phyloP scores from a whole-genome alignment of 1,284 basidiomycete genomes.

The Paramarasmius palmivorus region DNA sequence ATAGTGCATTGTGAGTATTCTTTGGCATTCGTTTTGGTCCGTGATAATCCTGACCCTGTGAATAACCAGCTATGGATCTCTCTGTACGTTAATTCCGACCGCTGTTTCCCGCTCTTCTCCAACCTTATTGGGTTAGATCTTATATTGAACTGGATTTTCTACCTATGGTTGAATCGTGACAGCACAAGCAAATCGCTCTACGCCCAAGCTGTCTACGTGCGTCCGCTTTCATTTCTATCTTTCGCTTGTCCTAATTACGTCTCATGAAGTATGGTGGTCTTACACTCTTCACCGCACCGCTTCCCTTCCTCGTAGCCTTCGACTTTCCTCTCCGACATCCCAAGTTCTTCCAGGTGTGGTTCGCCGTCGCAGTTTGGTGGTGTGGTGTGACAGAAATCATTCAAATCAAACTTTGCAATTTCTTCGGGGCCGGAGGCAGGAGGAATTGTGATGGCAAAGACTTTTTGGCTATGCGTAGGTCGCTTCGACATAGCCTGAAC shows the following conservation, averaged over 20 bases:
- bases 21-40: neutral
- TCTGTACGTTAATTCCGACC: conserved; percentile 11
- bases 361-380: conserved; percentile 31
- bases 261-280: conserved; percentile 22
- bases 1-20: conserved; percentile 1
- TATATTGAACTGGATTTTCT: conserved; percentile 27
- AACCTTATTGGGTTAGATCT: conserved; percentile 14
- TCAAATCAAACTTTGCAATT: conserved; percentile 22
- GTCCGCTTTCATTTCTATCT: neutral
- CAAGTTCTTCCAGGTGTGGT: conserved; percentile 32
- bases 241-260: neutral
- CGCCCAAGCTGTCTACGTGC: conserved; percentile 4
- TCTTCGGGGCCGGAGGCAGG: conserved; percentile 14
- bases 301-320: conserved; percentile 34
- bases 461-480: conserved; percentile 26
- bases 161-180: conserved; percentile 24
- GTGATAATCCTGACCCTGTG: neutral
- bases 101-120: neutral
- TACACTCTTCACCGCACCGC: conserved; percentile 32
- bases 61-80: conserved; percentile 16
- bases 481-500: neutral
- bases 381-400: conserved; percentile 27
- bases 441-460: conserved; percentile 16
- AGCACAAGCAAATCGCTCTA: conserved; percentile 17
- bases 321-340: conserved; percentile 31